Evolutionary conservation across 2,329 filamentous ascomycete species (phyloP), one percentile per base, ranked within the genome.

Genomic region (Cercospora canescens): DNA sequence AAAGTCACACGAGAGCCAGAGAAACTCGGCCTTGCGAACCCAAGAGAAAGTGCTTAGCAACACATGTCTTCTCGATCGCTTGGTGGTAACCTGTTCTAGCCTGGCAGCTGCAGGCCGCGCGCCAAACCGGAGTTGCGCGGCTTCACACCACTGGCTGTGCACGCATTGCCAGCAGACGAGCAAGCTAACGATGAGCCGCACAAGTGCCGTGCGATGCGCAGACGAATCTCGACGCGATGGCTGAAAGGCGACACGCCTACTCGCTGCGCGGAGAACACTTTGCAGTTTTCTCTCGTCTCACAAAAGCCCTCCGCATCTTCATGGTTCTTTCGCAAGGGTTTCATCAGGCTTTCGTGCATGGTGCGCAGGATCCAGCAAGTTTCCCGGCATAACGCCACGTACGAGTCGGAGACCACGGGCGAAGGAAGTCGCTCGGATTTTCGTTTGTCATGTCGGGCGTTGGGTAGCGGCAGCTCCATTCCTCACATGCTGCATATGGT

Each of bases 21-120:
- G 4, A 8, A 32, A 35, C 34, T 1, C 6, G 28, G n/a, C n/a
- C 52, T 1, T 7, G 5, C 9, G 8, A 14, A 21, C 52, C 28
- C 52, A 55, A 55, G 52, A 54, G n/a, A 50, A 50, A 32, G 28
- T 55, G 52, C 52, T 56, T 35, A 56, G 52, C 52, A 35, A 56
- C 28, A 35, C 30, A n/a, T 34, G n/a, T 16, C 52, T n/a, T 32
- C 52, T 24, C 16, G 52, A n/a, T 56, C 52, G 52, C 52, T 18
- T 56, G 52, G 28, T 56, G 16, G 32, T 56, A 35, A 34, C 52
- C 52, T 35, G 52, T 56, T 56, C 52, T 16, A 32, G 32, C 28
- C 52, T 56, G 28, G 52, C 28, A 56, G n/a, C 30, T 35, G 28
- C 52, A 34, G 30, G 16, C 30, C n/a, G 12, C 52, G 16, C 30